Base-by-base conservation (phyloP, 352 stramenopile genomes). In the Bremia lactucae region DNA sequence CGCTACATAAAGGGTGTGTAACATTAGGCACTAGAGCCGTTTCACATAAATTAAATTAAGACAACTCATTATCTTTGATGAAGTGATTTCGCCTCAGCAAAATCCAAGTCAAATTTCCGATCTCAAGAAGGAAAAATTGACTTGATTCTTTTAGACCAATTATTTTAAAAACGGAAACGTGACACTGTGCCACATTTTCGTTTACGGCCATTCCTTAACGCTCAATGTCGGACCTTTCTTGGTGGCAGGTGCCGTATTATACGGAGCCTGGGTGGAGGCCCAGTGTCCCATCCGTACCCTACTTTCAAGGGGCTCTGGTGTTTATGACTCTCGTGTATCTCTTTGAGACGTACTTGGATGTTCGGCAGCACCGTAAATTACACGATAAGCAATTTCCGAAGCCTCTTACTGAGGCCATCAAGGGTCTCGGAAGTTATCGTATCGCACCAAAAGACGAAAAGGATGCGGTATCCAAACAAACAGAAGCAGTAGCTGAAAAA, bases 341-440 rank as follows among this genome's bases (percentile, higher is more conserved):
- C 0, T 89, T 96, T 18, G 93, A 98, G 69, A 92, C 80, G 42
- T 95, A 95, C 45, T 61, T 98, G 34, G 84, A 97, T 56, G 55
- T 82, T 13, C 77, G 76, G n/a, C 94, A 98, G 65, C 87, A 96
- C 52, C 58, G 48, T 19, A 87, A 90, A 35, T 86, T 97, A 28
- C 59, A 92, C 48, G 81, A 94, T 46, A 89, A 56, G 10, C 42
- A 47, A 14, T 83, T 89, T 38, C 81, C 81, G 0, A 38, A 50
- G 37, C 55, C 60, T 18, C 54, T 95, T 19, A 46, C 65, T 1
- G 56, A 72, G 34, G 71, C 73, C 6, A 76, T 86, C 34, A 40
- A 63, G 20, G 65, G 47, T 0, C 66, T 83, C 7, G 70, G 63
- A 23, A 65, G 56, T 39, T 79, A 64, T 48, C 42, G 42, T 40